Percentiles rank a stretch among this genome's conserved stretches.
Evolutionary conservation across 2,329 filamentous ascomycete species (phyloP).

Genomic region (Pyrenophora seminiperda): DNA sequence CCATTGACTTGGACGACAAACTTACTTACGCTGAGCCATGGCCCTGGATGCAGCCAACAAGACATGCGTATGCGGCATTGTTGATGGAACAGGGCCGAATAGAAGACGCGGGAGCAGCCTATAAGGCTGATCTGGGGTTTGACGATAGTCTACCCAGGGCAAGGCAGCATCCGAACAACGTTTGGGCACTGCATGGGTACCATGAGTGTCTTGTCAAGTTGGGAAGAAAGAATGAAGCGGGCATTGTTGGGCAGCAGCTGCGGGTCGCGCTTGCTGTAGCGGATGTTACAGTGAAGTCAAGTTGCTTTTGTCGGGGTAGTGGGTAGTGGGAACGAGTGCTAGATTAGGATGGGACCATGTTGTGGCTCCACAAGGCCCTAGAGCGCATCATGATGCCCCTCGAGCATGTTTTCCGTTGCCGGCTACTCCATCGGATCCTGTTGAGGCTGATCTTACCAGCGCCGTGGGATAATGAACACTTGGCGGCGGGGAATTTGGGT

Average conservation of each 20-base stretch:
- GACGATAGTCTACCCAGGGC: slow-evolving; percentile 64
- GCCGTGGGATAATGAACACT: neutral
- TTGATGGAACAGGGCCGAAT: slow-evolving; percentile 67
- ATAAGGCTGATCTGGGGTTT: slow-evolving; percentile 50
- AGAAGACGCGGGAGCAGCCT: slow-evolving; percentile 46
- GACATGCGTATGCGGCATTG: slow-evolving; percentile 73
- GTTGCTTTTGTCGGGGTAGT: slow-evolving; percentile 60
- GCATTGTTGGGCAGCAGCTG: slow-evolving; percentile 57
- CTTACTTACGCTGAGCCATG: slow-evolving; percentile 76
- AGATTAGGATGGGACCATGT: neutral
- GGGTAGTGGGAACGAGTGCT: neutral
- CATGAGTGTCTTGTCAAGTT: slow-evolving; percentile 69
- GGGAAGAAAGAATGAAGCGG: slow-evolving; percentile 56
- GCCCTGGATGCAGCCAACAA: slow-evolving; percentile 78
- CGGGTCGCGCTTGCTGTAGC: slow-evolving; percentile 60
- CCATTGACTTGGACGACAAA: slow-evolving; percentile 65
- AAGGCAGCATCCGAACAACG: slow-evolving; percentile 71
- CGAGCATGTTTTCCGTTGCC: neutral
- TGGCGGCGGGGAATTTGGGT: neutral
- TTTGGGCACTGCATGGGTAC: slow-evolving; percentile 76
- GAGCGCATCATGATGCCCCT: neutral
- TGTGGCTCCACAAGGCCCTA: too few species aligned
- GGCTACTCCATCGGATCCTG: neutral
- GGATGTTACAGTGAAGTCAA: slow-evolving; percentile 63
- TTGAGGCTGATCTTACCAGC: slow-evolving; percentile 7